Base-by-base conservation (phyloP, 2,329 filamentous ascomycete species). In the Tothia fuscella region DNA sequence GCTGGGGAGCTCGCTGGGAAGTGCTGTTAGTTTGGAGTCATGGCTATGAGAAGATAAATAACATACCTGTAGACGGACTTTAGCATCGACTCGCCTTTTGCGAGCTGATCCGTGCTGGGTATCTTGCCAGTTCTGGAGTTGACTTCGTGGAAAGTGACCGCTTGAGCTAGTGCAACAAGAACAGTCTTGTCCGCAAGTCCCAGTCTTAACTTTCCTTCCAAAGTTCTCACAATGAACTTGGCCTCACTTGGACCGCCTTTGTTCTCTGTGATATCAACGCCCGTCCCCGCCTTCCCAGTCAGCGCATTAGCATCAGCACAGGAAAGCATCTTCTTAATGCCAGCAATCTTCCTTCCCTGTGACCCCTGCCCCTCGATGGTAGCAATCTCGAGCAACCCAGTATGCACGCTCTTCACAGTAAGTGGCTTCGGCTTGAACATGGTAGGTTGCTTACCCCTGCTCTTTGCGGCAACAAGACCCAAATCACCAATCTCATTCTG, bases 391-490 rank as follows among this genome's bases (percentile, higher is more conserved):
- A 96, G 83, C 26, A 98, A 62, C 2, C 85, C 84, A 55, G 91
- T 80, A 53, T 93, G 87, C 2, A 98, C 88, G 21, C 82, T 86
- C 44, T 74, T 76, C 2, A 98, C 73, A 1, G 88, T 95, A 51
- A 98, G 66, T 21, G 88, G 71, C 62, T 93, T 95, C 2, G 88
- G 91, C 60, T 93, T 94, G 70, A 96, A 95, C 87, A 98, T 95
- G 17, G 91, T 96, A 9, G 85, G 85, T 56, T 98, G 91, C 34
- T 88, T 96, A 12, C 82, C 85, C 60, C 89, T 78, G 64, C 87
- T 95, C 67, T 96, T 95, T 37, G 93, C 85, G 32, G 91, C 91
- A 1, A 98, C 89, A 25, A 96, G 68, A 9, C 91, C 91, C 9
- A 98, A 71, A 59, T 98, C 91, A 41, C 91, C 91, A 60, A 96